Evolutionary conservation across 441 rosid genomes (phyloP).

Genomic region (Isatis lusitanica): DNA sequence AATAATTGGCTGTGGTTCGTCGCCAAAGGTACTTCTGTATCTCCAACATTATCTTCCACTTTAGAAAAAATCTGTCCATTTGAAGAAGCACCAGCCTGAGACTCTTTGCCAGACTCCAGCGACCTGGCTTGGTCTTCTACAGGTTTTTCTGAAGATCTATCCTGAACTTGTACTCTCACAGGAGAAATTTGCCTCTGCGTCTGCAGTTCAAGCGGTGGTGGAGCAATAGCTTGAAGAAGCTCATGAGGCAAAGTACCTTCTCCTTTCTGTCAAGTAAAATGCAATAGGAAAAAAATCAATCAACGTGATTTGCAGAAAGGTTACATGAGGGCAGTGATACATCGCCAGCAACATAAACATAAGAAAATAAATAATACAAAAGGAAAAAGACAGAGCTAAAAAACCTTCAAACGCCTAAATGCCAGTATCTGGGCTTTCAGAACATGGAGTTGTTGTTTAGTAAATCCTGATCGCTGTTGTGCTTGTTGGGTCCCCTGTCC

Average conservation of each 20-base stretch:
- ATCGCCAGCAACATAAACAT: slow-evolving; percentile 16
- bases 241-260: slow-evolving; percentile 94
- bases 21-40: slow-evolving; percentile 61
- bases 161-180: slow-evolving; percentile 61
- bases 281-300: slow-evolving; percentile 20
- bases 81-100: slow-evolving; percentile 48
- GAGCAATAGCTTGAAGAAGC: slow-evolving; percentile 91
- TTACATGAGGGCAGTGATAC: slow-evolving; percentile 10
- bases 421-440: slow-evolving; percentile 99
- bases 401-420: slow-evolving; percentile 94
- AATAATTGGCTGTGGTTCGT: slow-evolving; percentile 49
- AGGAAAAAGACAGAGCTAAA: slow-evolving; percentile 21
- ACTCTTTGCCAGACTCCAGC: slow-evolving; percentile 60
- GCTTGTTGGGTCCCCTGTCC: slow-evolving; percentile 57
- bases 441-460: slow-evolving; percentile 95
- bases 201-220: slow-evolving; percentile 89
- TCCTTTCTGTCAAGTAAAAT: slow-evolving; percentile 71
- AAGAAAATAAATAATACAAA: neutral
- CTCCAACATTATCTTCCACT: slow-evolving; percentile 63
- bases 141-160: slow-evolving; percentile 60
- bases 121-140: slow-evolving; percentile 62
- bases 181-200: slow-evolving; percentile 52
- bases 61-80: slow-evolving; percentile 52
- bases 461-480: slow-evolving; percentile 69
- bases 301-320: slow-evolving; percentile 21